Conservation (phyloP, 305 asterid species). For the Solanum chacoense region DNA sequence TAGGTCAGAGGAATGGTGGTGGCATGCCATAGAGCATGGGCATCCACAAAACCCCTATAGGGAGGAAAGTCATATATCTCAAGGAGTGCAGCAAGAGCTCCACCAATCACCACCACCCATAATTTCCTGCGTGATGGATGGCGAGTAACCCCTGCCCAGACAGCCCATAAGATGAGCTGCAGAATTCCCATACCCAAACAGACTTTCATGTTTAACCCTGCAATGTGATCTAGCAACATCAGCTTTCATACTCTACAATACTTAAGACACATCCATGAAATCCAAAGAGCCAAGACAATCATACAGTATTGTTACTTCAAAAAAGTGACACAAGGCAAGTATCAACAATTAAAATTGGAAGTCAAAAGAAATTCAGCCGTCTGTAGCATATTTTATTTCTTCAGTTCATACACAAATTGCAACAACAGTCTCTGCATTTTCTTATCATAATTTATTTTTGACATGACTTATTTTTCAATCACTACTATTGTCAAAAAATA, state of each 20-base stretch:
- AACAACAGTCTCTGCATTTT: neutral
- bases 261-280: neutral
- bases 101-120: conserved; percentile 67
- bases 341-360: neutral
- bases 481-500: neutral
- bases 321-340: neutral
- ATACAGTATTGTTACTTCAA: neutral
- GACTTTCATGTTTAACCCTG: conserved; percentile 78
- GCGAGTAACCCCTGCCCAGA: conserved; percentile 56
- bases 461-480: neutral
- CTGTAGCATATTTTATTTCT: neutral
- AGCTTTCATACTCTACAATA: neutral
- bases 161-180: conserved; percentile 71
- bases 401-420: neutral
- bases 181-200: conserved; percentile 47
- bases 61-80: conserved; percentile 89
- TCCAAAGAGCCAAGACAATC: neutral
- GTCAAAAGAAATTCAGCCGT: neutral
- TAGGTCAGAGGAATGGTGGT: conserved; percentile 69
- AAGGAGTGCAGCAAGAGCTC: conserved; percentile 51
- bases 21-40: conserved; percentile 87
- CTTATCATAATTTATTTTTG: neutral
- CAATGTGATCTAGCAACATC: conserved; percentile 4
- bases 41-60: conserved; percentile 57
- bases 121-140: conserved; percentile 77